Evolutionary conservation across 1,284 basidiomycete genomes (phyloP).

Genomic region (Cryptococcus depauperatus): DNA sequence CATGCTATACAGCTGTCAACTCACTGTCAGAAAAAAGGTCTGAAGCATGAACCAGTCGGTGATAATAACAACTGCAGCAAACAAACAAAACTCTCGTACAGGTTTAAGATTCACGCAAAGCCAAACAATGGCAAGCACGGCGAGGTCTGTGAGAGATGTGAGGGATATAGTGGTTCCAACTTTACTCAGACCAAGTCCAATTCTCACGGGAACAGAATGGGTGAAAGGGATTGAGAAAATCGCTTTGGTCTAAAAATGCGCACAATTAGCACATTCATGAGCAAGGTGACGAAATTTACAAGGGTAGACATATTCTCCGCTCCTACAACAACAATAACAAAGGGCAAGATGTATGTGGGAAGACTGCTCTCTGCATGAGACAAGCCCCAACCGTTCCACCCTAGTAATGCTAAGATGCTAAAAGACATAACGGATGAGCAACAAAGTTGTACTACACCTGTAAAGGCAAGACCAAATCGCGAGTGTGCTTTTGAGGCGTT

Average conservation of each 20-base stretch:
- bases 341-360: slow-evolving; percentile 62
- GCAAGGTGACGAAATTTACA: slow-evolving; percentile 48
- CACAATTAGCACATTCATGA: background rate
- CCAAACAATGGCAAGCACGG: slow-evolving; percentile 70
- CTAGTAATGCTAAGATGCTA: slow-evolving; percentile 54
- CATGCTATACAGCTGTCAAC: slow-evolving; percentile 4
- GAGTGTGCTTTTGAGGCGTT: slow-evolving; percentile 81
- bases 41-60: slow-evolving; percentile 76
- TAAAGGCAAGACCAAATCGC: slow-evolving; percentile 82
- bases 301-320: slow-evolving; percentile 96
- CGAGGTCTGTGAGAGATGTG: slow-evolving; percentile 80
- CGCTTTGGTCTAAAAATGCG: slow-evolving; percentile 60
- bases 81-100: slow-evolving; percentile 86
- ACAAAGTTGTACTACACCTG: slow-evolving; percentile 79
- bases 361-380: slow-evolving; percentile 33
- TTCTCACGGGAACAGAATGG: slow-evolving; percentile 82
- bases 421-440: slow-evolving; percentile 89
- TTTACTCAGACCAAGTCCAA: slow-evolving; percentile 76
- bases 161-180: slow-evolving; percentile 86
- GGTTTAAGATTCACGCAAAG: slow-evolving; percentile 64
- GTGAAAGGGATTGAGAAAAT: slow-evolving; percentile 83
- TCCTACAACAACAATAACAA: slow-evolving; percentile 91
- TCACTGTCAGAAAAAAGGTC: slow-evolving; percentile 51
- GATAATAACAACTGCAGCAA: slow-evolving; percentile 86
- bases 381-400: slow-evolving; percentile 37